Evolutionary conservation across 2,329 filamentous ascomycete genomes (phyloP).

Genomic region (Fusarium torreyae): DNA sequence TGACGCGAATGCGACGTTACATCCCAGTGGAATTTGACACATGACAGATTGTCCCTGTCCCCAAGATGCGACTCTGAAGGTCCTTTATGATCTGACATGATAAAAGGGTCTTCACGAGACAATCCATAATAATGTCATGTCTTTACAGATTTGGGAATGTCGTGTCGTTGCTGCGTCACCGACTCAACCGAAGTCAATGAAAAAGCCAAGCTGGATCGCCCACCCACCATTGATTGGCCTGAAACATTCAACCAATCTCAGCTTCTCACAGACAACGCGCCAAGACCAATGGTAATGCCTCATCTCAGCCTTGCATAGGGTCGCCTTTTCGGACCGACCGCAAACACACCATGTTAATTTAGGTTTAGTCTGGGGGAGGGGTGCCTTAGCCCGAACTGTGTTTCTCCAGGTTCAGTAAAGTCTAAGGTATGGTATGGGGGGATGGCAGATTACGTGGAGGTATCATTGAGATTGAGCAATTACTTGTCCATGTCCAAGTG

Average conservation of each 20-base stretch:
- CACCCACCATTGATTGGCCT: conserved; percentile 1
- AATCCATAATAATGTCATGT: conserved; percentile 4
- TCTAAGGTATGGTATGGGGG: conserved; percentile 10
- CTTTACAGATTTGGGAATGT: background rate
- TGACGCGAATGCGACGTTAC: conserved; percentile 34
- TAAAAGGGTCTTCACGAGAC: background rate
- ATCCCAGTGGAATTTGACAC: conserved; percentile 31
- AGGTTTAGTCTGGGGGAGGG: conserved; percentile 40
- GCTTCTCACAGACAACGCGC: background rate
- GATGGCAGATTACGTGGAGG: conserved; percentile 23
- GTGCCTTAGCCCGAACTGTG: conserved; percentile 19
- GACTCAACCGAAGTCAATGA: conserved; percentile 5
- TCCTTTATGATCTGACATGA: conserved; percentile 17
- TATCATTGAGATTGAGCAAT: conserved; percentile 29
- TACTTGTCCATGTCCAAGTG: conserved; percentile 2
- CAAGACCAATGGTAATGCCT: background rate
- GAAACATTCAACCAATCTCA: conserved; percentile 9
- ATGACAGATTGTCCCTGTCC: conserved; percentile 29
- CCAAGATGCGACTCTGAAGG: background rate
- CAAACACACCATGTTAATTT: conserved; percentile 23
- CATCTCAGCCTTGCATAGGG: conserved; percentile 44
- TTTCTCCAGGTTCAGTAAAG: conserved; percentile 48
- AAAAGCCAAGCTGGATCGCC: conserved; percentile 6
- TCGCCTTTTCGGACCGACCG: conserved; percentile 52
- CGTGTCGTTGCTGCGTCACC: conserved; percentile 11